Base-by-base conservation (phyloP, 805 yeast species). In the Yarrowia hollandica region DNA sequence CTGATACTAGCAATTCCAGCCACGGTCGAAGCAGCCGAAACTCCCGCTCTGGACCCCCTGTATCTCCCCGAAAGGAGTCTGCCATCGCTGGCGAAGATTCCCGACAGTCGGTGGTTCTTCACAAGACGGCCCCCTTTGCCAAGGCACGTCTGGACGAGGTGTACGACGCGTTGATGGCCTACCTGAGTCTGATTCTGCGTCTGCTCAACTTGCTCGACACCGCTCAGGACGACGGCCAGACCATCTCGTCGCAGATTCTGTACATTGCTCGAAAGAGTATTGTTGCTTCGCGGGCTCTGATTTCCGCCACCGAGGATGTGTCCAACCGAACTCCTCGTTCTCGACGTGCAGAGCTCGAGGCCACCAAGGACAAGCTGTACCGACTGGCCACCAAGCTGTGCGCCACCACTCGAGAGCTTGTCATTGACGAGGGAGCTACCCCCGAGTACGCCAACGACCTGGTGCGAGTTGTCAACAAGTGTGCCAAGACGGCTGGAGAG, bases 221-320 rank as follows among this genome's bases (percentile, higher is more conserved):
- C 12, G n/a, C 55, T 5, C 55, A 48, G 38, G 55, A 67, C 23
- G 56, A 64, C 14, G 71, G 68, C 52, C 67, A 72, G 16, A 62
- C 68, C 8, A 68, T 72, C 4, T 64, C 70, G 16, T 65, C 66
- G 1, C 69, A 67, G 54, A 65, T 74, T 23, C 67, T 74, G 31
- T 61, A 66, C 48, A 68, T 68, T 50, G 72, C 76, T 5, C 66
- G 76, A 11, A 73, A 70, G 59, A 67, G 74, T 34, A 74, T 74
- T 71, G 69, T 72, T 18, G 74, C 74, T 1, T 71, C 75, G 41
- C 69, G 76, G 19, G 76, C 74, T 62, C 67, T 74, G 19, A 65
- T 74, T 23, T 68, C 70, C 0, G 69, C 69, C 7, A 71, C 73
- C 4, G 76, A 74, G 55, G 63, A 68, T 5, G 63, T 71, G 25